Base-by-base conservation (phyloP, 768 basidiomycete species). In the Collybia sp. region DNA sequence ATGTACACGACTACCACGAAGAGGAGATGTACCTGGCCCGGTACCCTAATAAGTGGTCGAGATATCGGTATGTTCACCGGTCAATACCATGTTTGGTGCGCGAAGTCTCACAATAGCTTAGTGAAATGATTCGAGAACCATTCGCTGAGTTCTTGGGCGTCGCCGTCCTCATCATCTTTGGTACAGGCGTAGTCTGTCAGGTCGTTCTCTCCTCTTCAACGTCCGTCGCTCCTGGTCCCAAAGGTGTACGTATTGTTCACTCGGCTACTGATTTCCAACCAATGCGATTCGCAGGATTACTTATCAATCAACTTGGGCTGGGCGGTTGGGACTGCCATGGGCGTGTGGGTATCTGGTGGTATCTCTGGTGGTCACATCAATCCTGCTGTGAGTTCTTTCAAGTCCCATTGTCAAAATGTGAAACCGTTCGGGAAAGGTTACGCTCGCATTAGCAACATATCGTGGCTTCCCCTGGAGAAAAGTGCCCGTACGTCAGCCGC, bases 391-490 rank as follows among this genome's bases (percentile, higher is more conserved):
- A 13, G 72, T 64, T 8, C 45, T 2, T 5, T 32, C 31, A 31
- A 40, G 15, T 15, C 30, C 40, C 30, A 40, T 36, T 12, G 25
- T 17, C 44, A 25, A 36, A n/a, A 31, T 25, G 46, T 46, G 5
- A 47, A 45, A 12, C 16, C 16, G 5, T 13, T 25, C 17, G 40
- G 18, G 44, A 5, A 38, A 84, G 82, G 72, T 90, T 18, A 92
- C 89, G 13, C 62, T 92, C 42, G 73, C 80, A 12, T 56, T 89
- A 38, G 85, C 85, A 3, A 68, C 77, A 2, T 80, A 81, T 61
- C 79, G 88, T 51, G 74, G 72, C 39, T 90, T 92, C 63, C 86
- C 89, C 0, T 85, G 85, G 83, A 74, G 72, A 53, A 91, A 91
- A 59, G 89, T 89, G 0, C 89, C 89, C 0, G 72, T 55, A 69